phyloP scores from a whole-genome alignment of 2,329 filamentous ascomycete genomes.

The Cladosporium halotolerans region DNA sequence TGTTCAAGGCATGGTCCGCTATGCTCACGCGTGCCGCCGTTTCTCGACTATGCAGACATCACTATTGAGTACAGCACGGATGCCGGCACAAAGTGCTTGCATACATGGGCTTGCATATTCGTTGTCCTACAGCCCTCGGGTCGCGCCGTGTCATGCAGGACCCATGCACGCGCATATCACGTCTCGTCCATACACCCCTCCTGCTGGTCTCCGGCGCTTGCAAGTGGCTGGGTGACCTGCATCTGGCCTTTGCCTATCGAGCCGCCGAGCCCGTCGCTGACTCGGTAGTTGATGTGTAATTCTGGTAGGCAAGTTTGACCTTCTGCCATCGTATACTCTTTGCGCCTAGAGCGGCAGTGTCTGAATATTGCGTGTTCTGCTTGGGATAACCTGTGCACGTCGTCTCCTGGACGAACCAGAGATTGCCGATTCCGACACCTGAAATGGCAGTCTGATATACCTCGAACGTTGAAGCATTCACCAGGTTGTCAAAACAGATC shows the following conservation, averaged over 20 bases:
- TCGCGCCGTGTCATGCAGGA: conserved; percentile 1
- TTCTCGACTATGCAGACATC: background rate
- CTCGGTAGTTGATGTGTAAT: background rate
- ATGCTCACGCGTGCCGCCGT: too few relatives aligned
- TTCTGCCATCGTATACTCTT: background rate
- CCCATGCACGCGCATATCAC: conserved; percentile 9
- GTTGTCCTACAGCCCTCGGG: background rate
- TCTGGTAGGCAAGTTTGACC: background rate
- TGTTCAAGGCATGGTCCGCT: too few relatives aligned
- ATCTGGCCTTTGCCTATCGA: background rate
- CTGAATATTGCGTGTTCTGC: background rate
- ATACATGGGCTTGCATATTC: too few relatives aligned
- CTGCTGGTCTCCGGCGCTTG: conserved; percentile 1
- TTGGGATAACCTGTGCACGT: too few relatives aligned
- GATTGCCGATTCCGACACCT: too few relatives aligned
- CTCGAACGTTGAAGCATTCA: too few relatives aligned
- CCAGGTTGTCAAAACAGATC: too few relatives aligned
- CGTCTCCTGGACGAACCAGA: too few relatives aligned
- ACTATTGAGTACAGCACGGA: background rate
- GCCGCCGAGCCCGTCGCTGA: conserved; percentile 2
- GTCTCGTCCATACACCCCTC: conserved; percentile 4
- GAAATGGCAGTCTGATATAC: too few relatives aligned
- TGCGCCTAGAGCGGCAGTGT: too few relatives aligned
- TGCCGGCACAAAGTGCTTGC: too few relatives aligned
- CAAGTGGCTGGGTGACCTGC: conserved; percentile 8